Percentiles rank a stretch among this genome's conserved stretches.
Conservation (phyloP, 805 yeast genomes). For the Candida arabinofermentans region DNA sequence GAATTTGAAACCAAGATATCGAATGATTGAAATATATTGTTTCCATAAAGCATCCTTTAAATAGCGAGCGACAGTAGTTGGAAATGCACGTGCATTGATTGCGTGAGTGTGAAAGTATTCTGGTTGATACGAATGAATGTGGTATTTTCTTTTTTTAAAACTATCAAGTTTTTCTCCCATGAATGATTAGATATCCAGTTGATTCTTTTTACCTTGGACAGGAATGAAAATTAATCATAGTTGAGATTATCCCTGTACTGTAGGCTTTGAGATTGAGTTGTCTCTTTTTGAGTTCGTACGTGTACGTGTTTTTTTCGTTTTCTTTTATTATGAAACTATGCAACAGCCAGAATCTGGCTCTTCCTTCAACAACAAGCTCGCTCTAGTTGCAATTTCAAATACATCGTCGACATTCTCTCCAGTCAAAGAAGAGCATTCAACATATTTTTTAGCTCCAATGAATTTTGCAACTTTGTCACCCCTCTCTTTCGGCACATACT, state of each 20-base stretch:
- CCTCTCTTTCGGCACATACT: conserved; percentile 49
- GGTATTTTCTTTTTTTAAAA: not conserved
- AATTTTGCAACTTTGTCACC: conserved; percentile 71
- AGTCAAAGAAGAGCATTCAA: conserved; percentile 88
- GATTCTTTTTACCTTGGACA: too few species aligned
- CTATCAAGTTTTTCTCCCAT: too few species aligned
- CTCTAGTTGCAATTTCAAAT: conserved; percentile 85
- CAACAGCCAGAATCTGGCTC: conserved; percentile 43
- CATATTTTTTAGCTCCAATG: conserved; percentile 77
- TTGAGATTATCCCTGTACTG: too few species aligned
- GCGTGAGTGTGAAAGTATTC: not conserved
- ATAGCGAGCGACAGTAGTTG: conserved; percentile 6
- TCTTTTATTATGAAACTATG: conserved; percentile 26
- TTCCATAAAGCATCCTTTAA: not conserved
- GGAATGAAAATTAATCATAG: too few species aligned
- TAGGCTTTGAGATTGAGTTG: too few species aligned
- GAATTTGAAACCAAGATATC: not conserved
- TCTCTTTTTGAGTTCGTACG: too few species aligned
- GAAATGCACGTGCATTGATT: conserved; percentile 1
- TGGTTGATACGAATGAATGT: not conserved
- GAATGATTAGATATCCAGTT: too few species aligned
- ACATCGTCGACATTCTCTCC: conserved; percentile 96
- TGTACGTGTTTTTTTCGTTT: too few species aligned
- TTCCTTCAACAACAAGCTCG: conserved; percentile 59
- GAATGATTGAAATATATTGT: not conserved